Evolutionary conservation across 352 stramenopile genomes (phyloP), one percentile per base, ranked within the genome.

Genomic region (Globisporangium polare): DNA sequence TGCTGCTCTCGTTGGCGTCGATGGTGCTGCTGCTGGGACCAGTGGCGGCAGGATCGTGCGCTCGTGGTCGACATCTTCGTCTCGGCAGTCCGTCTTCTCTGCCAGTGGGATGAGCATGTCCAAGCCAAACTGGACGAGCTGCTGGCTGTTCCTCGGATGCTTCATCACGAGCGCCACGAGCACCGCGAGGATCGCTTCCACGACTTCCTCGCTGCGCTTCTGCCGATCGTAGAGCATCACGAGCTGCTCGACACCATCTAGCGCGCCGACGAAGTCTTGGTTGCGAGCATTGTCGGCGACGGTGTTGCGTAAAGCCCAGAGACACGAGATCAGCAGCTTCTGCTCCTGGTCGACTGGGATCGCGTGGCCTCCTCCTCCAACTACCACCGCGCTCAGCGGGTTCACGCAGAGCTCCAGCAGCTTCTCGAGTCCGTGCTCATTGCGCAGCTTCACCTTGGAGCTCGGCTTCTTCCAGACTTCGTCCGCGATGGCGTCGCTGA

Each of bases 401-500:
- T 41, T 41, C 17, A 77, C 63, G 26, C 78, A 86, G 22, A 89
- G 74, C 62, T 70, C 74, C 20, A 88, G 59, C 26, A 93, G 68
- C 58, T 71, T 76, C 35, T 90, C 80, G 20, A 93, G 71, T 0
- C 77, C 82, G 61, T 86, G 77, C 45, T 87, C 78, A 55, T 90
- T 90, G 39, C 75, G 76, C 2, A 90, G 69, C 41, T 75, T 62
- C 7, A 89, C 68, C 39, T 90, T 83, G 53, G 77, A 71, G 18
- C 72, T 86, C 15, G 79, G 75, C 52, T 65, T 68, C 27, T 75
- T 81, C 84, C 82, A 91, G 9, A 91, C 84, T 58, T 91, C 75
- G 58, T 96, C 77, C 3, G 86, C 83, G 56, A 96, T 89, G 37
- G 80, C 81, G 50, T 95, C 87, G 50, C 77, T 82, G 33, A 84